Base-by-base conservation (phyloP, 164 flowering plant genomes). In the Berberis thunbergii region DNA sequence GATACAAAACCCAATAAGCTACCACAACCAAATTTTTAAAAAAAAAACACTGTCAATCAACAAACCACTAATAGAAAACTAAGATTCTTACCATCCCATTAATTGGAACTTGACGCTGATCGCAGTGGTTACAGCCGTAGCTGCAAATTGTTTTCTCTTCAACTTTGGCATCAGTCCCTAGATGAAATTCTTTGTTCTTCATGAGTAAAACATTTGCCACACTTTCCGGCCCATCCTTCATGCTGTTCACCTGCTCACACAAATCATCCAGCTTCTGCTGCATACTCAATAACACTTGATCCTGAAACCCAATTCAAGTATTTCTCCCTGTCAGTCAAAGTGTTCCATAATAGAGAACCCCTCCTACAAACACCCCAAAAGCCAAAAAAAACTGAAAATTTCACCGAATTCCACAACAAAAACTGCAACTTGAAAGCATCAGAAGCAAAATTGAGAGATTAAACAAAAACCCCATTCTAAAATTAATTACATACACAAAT, bases 211-310 rank as follows among this genome's bases (percentile, higher is more conserved):
- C 49, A 46, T 66, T 69, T 7, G 46, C 64, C 26, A 26, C 67
- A 12, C 46, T 62, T 58, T 73, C 79, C 0, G 79, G 49, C 53
- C 64, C 76, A 49, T 80, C 88, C 69, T 81, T 85, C 59, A 74
- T 71, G 60, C 61, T 66, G 59, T 72, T 80, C 65, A 85, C 63
- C 77, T 85, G 85, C 63, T 85, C 81, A 62, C 91, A 86, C 43
- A 92, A 61, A 64, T 69, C 58, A 60, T 92, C 98, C 9, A 92
- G 88, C 79, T 88, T 89, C 73, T 85, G 82, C 72, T 89, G 94
- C 98, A 93, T 89, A 75, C 77, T 77, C 48, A 67, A 60, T 49
- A 89, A 76, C 68, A 86, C 80, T 74, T 85, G 84, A 75, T 93
- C 97, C 98, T 93, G 80, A 40, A 67, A 26, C 26, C 26, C 26